phyloP scores from a whole-genome alignment of 768 basidiomycete species.

The Lentinus brumalis region DNA sequence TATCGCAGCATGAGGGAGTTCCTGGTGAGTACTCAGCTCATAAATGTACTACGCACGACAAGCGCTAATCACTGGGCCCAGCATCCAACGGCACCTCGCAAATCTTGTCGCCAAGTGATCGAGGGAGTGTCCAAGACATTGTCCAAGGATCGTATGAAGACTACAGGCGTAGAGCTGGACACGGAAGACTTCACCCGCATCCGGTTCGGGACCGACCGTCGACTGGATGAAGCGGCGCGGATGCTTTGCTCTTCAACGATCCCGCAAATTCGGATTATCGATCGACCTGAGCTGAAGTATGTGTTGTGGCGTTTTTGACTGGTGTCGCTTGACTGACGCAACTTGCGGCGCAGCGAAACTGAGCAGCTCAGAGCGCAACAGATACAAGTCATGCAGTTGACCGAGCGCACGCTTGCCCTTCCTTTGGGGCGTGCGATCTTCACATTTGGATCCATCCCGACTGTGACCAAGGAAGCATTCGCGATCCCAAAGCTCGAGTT shows the following conservation, averaged over 20 bases:
- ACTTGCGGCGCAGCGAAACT: constrained; percentile 61
- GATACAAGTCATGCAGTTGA: constrained; percentile 74
- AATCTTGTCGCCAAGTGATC: constrained; percentile 54
- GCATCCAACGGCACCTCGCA: constrained; percentile 52
- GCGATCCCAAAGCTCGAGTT: constrained; percentile 80
- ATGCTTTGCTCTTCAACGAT: constrained; percentile 84
- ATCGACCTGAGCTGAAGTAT: constrained; percentile 72
- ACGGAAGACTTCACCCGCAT: constrained; percentile 77
- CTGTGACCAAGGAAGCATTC: constrained; percentile 77
- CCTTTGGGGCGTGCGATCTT: constrained; percentile 92
- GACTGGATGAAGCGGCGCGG: constrained; percentile 88
- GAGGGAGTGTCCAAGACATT: constrained; percentile 49
- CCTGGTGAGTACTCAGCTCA: constrained; percentile 42
- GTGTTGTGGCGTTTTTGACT: constrained; percentile 29
- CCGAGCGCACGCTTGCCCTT: constrained; percentile 86
- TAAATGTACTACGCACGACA: constrained; percentile 7
- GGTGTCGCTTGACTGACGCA: neutral
- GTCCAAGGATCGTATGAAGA: constrained; percentile 55
- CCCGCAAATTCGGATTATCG: constrained; percentile 61
- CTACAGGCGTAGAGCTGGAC: constrained; percentile 73
- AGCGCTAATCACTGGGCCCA: constrained; percentile 28
- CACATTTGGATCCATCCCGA: constrained; percentile 80
- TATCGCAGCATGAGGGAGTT: constrained; percentile 61
- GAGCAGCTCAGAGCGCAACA: constrained; percentile 89
- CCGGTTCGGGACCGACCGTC: constrained; percentile 87